Conservation (phyloP, 2,329 filamentous ascomycete species). For the Nothomitra cinnamomea region DNA sequence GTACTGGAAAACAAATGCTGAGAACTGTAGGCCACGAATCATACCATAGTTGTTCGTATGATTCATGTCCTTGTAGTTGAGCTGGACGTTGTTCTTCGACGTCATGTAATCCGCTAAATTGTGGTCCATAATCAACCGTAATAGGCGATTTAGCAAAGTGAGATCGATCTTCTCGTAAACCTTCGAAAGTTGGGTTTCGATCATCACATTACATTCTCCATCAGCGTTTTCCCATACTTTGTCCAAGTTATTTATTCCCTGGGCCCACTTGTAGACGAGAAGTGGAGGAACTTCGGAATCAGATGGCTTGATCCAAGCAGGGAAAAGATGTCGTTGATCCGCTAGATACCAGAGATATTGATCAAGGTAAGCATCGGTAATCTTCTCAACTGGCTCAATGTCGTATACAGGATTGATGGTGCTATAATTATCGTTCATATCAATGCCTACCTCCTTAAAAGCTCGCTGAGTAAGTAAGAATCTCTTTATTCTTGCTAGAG, state of each 20-base stretch:
- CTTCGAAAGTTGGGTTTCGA: conserved; percentile 96
- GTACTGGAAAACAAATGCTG: conserved; percentile 97
- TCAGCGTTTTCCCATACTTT: conserved; percentile 89
- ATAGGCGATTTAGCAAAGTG: conserved; percentile 79
- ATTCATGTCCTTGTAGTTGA: conserved; percentile 99
- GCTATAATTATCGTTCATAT: conserved; percentile 99
- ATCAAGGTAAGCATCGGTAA: conserved; percentile 94
- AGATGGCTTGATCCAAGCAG: conserved; percentile 97
- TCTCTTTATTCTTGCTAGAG: conserved; percentile 87
- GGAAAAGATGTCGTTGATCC: conserved; percentile 91
- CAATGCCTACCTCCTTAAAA: conserved; percentile 98
- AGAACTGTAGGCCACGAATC: conserved; percentile 96
- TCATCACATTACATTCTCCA: conserved; percentile 96
- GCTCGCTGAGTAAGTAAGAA: conserved; percentile 93
- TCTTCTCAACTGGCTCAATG: conserved; percentile 98
- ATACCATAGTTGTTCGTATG: conserved; percentile 97
- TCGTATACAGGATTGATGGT: conserved; percentile 98
- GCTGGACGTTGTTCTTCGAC: conserved; percentile 96
- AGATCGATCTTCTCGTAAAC: conserved; percentile 99
- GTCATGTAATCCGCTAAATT: conserved; percentile 98
- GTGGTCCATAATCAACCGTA: conserved; percentile 97
- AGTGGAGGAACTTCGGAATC: conserved; percentile 94
- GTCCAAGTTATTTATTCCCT: conserved; percentile 95
- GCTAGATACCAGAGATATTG: conserved; percentile 99
- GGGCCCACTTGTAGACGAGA: conserved; percentile 95